Base-by-base conservation (phyloP, 192 early-diverging fungal species). In the Umbelopsis isabellina region DNA sequence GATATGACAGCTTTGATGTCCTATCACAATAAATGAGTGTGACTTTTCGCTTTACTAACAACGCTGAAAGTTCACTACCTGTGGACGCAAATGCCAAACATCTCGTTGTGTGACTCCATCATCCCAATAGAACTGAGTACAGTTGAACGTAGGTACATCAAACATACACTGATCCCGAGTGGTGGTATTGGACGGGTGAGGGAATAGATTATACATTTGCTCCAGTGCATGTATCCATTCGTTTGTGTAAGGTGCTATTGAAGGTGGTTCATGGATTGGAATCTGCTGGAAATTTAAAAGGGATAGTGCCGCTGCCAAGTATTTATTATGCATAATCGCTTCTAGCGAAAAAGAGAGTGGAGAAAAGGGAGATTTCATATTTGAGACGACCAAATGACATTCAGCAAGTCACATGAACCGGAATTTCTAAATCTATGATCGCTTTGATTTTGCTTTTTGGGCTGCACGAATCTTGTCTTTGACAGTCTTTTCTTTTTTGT, bases 1-100 rank as follows among this genome's bases (percentile, higher is more conserved):
- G 81, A 78, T 16, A 82, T 74, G 22, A 86, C 76, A 13, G 76
- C 71, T 75, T 80, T 79, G 33, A 86, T 82, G 27, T 86, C 85
- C 83, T 84, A 16, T 25, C 45, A 27, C 23, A 23, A 51, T 12
- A n/a, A 20, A 23, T 45, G 41, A 25, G 22, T 21, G 16, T 44
- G 18, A 12, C 9, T 27, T 22, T 46, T 69, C 18, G 15, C 15
- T 41, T 21, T 13, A 12, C 9, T 35, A 2, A 22, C 35, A 18
- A 16, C 8, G 48, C 12, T 8, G 15, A 45, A 44, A 8, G 20
- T 11, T 45, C 25, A 37, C 47, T 69, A 85, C 84, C 53, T 83
- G 76, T 10, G 84, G 82, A 21, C 84, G 75, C 16, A 85, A 69
- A 52, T 77, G 82, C 70, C 78, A 76, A 30, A 80, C 84, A 51